Base-by-base conservation (phyloP, 768 basidiomycete species). In the Phylloporus scabripes region DNA sequence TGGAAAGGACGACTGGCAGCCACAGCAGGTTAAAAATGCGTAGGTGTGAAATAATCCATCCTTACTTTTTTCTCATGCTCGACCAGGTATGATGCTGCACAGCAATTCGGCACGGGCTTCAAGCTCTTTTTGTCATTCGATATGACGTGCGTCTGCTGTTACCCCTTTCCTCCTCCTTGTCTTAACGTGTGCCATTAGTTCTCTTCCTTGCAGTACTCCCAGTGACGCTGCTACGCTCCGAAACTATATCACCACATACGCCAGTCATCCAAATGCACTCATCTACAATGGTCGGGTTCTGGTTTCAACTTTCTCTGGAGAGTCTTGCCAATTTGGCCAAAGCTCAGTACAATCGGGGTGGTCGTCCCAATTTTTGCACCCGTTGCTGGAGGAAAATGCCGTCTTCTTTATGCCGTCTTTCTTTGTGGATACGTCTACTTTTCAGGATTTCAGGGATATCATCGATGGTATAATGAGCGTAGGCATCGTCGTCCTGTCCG, bases 81-180 rank as follows among this genome's bases (percentile, higher is more conserved):
- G 20, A 32, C 49, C 59, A 77, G 81, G 12, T 87, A 80, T 60
- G 60, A 72, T 38, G 80, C 83, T 28, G 83, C 84, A 4, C 60
- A 60, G 15, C 69, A 75, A 42, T 74, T 74, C 21, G 74, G 72
- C 15, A 69, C 77, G 9, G 70, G 71, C 44, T 88, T 89, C 72
- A 82, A 85, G 61, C 69, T 91, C 43, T 89, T 88, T 67, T 58
- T 90, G 51, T 87, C 84, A 12, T 78, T 90, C 42, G 88, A 91
- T 59, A 88, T 87, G 87, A 70, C 80, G 81, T 85, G 57, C 56
- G 74, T 75, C 20, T 42, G 21, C 42, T 33, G 3, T 38, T 34
- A 5, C 47, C 28, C 24, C 5, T 17, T 14, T 15, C 23, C 20
- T 11, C 40, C n/a, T 26, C 34, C 2, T 7, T 34, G 31, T 42